These are phyloP conservation scores for Bisporella sp. DNA, from an alignment of 2,329 filamentous ascomycete genomes.

Conservation along the genomic window DNA sequence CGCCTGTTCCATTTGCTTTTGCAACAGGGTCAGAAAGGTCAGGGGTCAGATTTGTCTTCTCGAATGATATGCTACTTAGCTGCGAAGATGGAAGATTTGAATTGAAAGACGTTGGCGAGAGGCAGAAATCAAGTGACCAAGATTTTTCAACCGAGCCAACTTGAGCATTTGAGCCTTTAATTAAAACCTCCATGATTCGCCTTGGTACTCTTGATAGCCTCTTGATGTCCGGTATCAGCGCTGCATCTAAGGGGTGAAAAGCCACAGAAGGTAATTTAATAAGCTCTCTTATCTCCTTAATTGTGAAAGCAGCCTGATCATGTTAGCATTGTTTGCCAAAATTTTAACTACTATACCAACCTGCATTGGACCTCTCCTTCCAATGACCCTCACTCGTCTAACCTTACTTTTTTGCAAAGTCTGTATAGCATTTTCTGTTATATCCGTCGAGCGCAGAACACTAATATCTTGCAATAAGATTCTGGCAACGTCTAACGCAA, in stretches of 20 bases:
- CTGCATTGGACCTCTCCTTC: constrained; percentile 82
- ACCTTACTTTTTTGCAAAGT: constrained; percentile 65
- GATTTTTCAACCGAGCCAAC: constrained; percentile 46
- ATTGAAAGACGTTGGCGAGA: constrained; percentile 66
- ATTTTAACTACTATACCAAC: constrained; percentile 34
- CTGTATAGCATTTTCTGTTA: constrained; percentile 76
- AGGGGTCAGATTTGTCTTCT: constrained; percentile 48
- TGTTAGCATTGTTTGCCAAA: constrained; percentile 5
- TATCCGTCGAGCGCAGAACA: constrained; percentile 73
- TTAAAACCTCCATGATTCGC: constrained; percentile 72
- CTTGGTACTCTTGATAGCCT: constrained; percentile 68
- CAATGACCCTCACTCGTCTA: constrained; percentile 78
- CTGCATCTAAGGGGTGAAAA: constrained; percentile 61
- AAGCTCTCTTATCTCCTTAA: constrained; percentile 87
- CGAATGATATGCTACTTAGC: constrained; percentile 63
- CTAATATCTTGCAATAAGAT: constrained; percentile 76
- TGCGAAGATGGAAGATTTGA: constrained; percentile 34
- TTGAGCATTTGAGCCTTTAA: constrained; percentile 59
- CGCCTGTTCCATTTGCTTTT: constrained; percentile 40
- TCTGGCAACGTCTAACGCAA: constrained; percentile 86
- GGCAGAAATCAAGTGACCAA: constrained; percentile 81
- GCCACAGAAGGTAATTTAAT: constrained; percentile 67
- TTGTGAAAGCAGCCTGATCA: constrained; percentile 77
- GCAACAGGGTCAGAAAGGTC: constrained; percentile 46
- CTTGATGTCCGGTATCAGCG: constrained; percentile 63